Conservation (phyloP, 306 rosid genomes). For the Argentina anserina region DNA sequence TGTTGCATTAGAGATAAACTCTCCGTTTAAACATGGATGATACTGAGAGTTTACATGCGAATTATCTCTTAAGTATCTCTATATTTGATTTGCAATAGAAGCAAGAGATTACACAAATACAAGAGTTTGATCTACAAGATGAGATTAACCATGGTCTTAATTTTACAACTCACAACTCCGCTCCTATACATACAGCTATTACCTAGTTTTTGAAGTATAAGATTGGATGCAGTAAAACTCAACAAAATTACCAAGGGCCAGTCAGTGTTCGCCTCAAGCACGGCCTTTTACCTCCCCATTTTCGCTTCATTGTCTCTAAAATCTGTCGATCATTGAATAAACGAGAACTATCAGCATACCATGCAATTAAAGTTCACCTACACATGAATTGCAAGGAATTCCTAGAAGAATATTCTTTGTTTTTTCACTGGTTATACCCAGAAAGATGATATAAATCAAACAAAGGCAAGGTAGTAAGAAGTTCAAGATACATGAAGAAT, state of each 20-base stretch:
- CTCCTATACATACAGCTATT: conserved; percentile 38
- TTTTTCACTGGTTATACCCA: not conserved
- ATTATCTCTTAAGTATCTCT: not conserved
- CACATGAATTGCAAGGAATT: not conserved
- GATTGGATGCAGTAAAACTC: conserved; percentile 20
- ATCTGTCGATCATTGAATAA: conserved; percentile 35
- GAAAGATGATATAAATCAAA: not conserved
- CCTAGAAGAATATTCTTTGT: not conserved
- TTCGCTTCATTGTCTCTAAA: conserved; percentile 34
- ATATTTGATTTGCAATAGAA: not conserved
- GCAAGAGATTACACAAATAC: conserved; percentile 20
- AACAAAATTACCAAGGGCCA: conserved; percentile 69
- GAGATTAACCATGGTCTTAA: conserved; percentile 19
- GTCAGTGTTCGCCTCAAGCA: conserved; percentile 86
- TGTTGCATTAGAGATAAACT: not conserved
- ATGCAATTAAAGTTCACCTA: not conserved
- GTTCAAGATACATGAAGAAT: not conserved
- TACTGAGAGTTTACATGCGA: not conserved
- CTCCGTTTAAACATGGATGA: not conserved
- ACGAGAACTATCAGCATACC: not conserved
- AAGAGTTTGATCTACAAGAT: conserved; percentile 37
- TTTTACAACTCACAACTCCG: conserved; percentile 47
- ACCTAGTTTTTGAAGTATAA: conserved; percentile 29
- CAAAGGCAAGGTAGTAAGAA: not conserved
- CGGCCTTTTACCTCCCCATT: conserved; percentile 44